Evolutionary conservation across 176 grass and related monocot genomes (phyloP), one percentile per base, ranked within the genome.

Genomic region (Tillandsia fasciculata): DNA sequence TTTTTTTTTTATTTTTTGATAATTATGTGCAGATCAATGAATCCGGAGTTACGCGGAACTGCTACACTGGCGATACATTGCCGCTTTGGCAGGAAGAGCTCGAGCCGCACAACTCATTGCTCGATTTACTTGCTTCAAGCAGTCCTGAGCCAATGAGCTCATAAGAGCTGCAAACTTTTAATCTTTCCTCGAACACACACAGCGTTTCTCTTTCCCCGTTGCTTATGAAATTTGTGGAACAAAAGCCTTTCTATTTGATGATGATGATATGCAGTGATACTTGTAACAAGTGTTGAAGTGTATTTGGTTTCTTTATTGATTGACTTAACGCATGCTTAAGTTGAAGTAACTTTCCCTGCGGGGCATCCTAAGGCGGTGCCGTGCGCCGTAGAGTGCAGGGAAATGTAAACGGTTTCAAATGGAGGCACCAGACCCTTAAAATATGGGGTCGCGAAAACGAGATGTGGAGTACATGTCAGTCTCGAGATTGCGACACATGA

Each of bases 21-120:
- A 63, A 69, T 26, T 51, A 63, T 8, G 12, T 52, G 48, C 80
- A 99, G 90, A 99, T 99, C 48, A 93, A 93, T 52, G 80, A 71
- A 0, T 75, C 88, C 27, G 95, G 90, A 73, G 82, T 99, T 26
- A 88, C 81, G 9, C 90, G 78, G 64, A 99, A 84, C 71, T 94
- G 93, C 54, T 72, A 99, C 26, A 80, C 82, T 52, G 94, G 87
- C 2, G 76, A 93, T 76, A 71, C 85, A 11, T 76, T 99, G 13
- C 94, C 90, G 1, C 69, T 90, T 49, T 99, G 94, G 90, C 90
- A 93, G 10, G 90, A 93, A 22, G 94, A 99, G 84, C 5, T 99
- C 72, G 80, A 88, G 82, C 80, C 90, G 8, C 87, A 84, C 3
- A 88, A 82, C 70, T 93, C 94, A 0, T 66, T 99, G 67, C 87